These are phyloP conservation scores for Fusarium poae DNA, from an alignment of 2,329 filamentous ascomycete species.

Conservation along the genomic window DNA sequence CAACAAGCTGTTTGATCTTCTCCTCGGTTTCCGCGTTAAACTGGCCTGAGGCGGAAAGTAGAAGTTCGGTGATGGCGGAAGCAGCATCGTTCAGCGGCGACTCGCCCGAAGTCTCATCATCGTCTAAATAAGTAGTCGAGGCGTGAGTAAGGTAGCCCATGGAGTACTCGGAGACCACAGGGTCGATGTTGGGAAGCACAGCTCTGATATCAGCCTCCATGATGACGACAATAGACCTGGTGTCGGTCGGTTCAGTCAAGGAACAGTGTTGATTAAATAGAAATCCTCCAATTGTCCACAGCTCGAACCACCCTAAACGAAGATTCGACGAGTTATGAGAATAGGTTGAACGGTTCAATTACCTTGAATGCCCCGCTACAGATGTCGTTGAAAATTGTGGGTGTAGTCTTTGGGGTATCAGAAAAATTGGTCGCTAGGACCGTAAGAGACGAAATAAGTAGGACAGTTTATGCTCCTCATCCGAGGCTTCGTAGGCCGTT, in stretches of 20 bases:
- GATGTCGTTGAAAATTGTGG: slow-evolving; percentile 49
- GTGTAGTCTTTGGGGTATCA: slow-evolving; percentile 4
- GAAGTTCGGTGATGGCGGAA: slow-evolving; percentile 83
- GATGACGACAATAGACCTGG: slow-evolving; percentile 36
- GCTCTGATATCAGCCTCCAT: slow-evolving; percentile 93
- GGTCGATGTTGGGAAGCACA: slow-evolving; percentile 88
- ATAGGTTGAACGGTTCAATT: slow-evolving; percentile 31
- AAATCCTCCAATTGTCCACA: neutral
- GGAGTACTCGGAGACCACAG: slow-evolving; percentile 90
- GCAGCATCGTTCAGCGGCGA: slow-evolving; percentile 89
- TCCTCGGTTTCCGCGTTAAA: slow-evolving; percentile 78
- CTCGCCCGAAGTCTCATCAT: slow-evolving; percentile 73
- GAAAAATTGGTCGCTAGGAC: no score
- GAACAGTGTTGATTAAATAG: neutral
- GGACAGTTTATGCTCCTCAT: no score
- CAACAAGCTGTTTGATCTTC: slow-evolving; percentile 84
- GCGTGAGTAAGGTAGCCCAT: slow-evolving; percentile 96
- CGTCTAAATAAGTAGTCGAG: slow-evolving; percentile 84
- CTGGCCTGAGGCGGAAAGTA: slow-evolving; percentile 93
- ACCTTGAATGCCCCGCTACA: slow-evolving; percentile 42
- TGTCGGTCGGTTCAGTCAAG: neutral
- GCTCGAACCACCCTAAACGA: neutral
- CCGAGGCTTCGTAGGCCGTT: no score
- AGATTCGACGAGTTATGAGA: neutral
- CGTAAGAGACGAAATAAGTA: no score